A percentile compares a stretch with the other conserved stretches of the same genome.
Evolutionary conservation across 2,329 filamentous ascomycete genomes (phyloP).

Genomic region (Aspergillus unguis): DNA sequence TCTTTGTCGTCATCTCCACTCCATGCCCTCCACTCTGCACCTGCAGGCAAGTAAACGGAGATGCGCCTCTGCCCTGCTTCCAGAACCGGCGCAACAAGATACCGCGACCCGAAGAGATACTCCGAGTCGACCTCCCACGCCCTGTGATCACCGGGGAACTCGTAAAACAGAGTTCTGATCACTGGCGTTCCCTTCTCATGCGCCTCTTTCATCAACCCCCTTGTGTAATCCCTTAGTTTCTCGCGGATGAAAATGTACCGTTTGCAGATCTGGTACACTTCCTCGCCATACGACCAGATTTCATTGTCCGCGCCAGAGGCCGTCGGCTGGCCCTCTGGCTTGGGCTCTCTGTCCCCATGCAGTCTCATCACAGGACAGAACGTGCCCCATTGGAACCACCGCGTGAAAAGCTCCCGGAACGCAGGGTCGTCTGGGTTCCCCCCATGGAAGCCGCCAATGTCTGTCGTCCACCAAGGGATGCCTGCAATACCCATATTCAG

Average conservation of each 20-base stretch:
- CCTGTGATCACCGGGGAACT: conserved; percentile 55
- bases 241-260: conserved; percentile 60
- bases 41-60: conserved; percentile 53
- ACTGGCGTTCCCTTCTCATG: conserved; percentile 59
- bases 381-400: conserved; percentile 68
- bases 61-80: conserved; percentile 45
- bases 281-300: conserved; percentile 63
- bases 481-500: conserved; percentile 64
- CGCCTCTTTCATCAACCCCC: conserved; percentile 57
- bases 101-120: conserved; percentile 63
- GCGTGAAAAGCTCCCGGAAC: conserved; percentile 62
- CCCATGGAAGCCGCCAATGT: conserved; percentile 68
- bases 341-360: conserved; percentile 64
- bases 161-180: conserved; percentile 62
- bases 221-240: conserved; percentile 56
- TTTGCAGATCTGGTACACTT: conserved; percentile 59
- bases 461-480: conserved; percentile 67
- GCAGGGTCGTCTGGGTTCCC: conserved; percentile 54
- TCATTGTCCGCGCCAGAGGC: conserved; percentile 42
- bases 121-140: conserved; percentile 59
- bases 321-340: conserved; percentile 32
- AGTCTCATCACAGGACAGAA: conserved; percentile 67
- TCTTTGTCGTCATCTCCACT: conserved; percentile 24
- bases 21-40: conserved; percentile 46
- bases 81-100: conserved; percentile 58